Base-by-base conservation (phyloP, 371 early-diverging fungal genomes). In the Vairimorpha apis region DNA sequence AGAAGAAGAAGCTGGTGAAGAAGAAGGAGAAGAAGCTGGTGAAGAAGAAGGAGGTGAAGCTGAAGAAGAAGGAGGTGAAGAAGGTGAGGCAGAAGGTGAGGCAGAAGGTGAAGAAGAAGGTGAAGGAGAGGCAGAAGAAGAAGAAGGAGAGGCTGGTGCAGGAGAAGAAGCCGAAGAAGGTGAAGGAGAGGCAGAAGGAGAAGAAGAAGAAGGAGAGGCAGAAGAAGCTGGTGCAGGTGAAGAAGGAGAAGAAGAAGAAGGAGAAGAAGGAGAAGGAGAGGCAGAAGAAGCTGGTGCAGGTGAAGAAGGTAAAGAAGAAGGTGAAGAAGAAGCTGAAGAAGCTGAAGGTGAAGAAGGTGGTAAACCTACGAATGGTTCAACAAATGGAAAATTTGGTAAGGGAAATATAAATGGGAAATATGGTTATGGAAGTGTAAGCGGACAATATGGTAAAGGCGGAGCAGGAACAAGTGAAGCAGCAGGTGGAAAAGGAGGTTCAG, bases 161-260 rank as follows among this genome's bases (percentile, higher is more conserved):
- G 65, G 56, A 58, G 83, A 81, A 25, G 56, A 74, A 60, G 83
- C 80, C 37, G 80, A 81, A 41, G 81, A 79, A 21, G 78, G 80
- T 49, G 30, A 32, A 23, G 68, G 55, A 35, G 63, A 66, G 30
- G 80, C 76, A 23, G 76, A 76, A 29, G 74, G 74, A 1, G 35
- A 65, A n/a, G 67, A 62, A 21, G 80, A 77, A 33, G 67, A 76
- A 33, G 10, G 74, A 35, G 67, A 71, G 18, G 74, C 51, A n/a
- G 72, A 72, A 16, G 80, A 77, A 7, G 27, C 76, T 12, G 53
- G 56, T 64, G 77, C 76, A 47, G 74, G 69, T 43, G 60, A 74
- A 23, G 1, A 29, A 4, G 65, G 76, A 14, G 55, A 51, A 23
- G 62, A 74, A 2, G 55, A 51, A 27, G 38, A 72, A 35, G 49